phyloP scores from a whole-genome alignment of 306 rosid species.

The Vicia faba region DNA sequence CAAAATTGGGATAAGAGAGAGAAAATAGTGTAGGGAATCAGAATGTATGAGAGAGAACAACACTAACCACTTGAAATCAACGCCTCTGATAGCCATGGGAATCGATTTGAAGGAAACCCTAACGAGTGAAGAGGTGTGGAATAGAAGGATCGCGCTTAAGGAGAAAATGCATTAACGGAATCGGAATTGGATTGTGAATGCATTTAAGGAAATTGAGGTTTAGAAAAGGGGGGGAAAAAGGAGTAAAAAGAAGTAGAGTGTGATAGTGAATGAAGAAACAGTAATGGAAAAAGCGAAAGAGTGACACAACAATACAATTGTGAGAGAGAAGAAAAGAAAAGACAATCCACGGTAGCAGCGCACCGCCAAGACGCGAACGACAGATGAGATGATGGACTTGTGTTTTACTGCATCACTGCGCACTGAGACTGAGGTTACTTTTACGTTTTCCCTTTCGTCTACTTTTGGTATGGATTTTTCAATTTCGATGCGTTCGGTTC shows the following conservation, averaged over 20 bases:
- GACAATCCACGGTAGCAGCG: not conserved
- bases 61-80: conserved; percentile 91
- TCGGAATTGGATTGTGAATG: conserved; percentile 8
- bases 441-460: not conserved
- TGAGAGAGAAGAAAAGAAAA: not conserved
- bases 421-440: not conserved
- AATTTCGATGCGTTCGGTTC: not conserved
- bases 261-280: not conserved
- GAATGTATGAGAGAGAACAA: not conserved
- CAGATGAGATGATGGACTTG: conserved; percentile 21
- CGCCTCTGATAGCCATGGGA: conserved; percentile 86
- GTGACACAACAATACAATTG: not conserved
- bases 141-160: conserved; percentile 14
- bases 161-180: conserved; percentile 40
- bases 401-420: not conserved
- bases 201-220: not conserved
- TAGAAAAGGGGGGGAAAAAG: not conserved
- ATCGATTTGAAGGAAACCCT: conserved; percentile 42
- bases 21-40: not conserved
- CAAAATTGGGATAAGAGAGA: not conserved
- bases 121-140: conserved; percentile 29
- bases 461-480: not conserved
- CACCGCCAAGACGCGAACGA: conserved; percentile 27
- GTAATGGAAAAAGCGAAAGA: not conserved
- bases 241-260: not conserved